These are phyloP conservation scores for Dictyostelium brefeldianum DNA, from an alignment of 78 protist species.

Conservation along the genomic window DNA sequence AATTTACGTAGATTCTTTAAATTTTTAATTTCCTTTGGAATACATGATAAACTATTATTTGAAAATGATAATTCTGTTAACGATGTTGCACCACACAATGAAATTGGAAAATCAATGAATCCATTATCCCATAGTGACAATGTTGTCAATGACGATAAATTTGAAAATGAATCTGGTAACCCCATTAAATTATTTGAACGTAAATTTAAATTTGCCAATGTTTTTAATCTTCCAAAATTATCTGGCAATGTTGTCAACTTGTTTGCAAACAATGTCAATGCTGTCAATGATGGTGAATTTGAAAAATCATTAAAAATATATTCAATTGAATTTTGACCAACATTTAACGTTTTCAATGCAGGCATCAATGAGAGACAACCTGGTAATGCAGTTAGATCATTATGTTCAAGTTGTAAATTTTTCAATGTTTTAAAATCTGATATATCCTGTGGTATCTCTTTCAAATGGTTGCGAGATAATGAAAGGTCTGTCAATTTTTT, in stretches of 20 bases:
- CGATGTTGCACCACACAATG: neutral
- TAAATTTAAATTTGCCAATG: conserved; percentile 29
- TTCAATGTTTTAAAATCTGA: neutral
- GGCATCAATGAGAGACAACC: conserved; percentile 22
- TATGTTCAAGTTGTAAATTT: conserved; percentile 26
- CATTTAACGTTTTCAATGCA: conserved; percentile 35
- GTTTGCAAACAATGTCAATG: conserved; percentile 44
- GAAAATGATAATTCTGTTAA: conserved; percentile 46
- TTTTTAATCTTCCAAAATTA: conserved; percentile 21
- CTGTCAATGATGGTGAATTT: conserved; percentile 16
- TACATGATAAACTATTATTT: conserved; percentile 5
- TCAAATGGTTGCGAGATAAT: conserved; percentile 16
- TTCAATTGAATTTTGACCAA: conserved; percentile 55
- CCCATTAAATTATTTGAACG: conserved; percentile 12
- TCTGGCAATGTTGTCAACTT: conserved; percentile 17
- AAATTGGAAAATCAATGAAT: conserved; percentile 41
- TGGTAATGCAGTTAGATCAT: conserved; percentile 47
- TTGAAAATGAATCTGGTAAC: conserved; percentile 23
- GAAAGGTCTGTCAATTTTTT: conserved; percentile 53
- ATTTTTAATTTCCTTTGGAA: conserved; percentile 22
- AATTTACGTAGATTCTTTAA: conserved; percentile 17
- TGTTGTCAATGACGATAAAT: conserved; percentile 2
- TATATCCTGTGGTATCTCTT: conserved; percentile 55
- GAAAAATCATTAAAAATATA: conserved; percentile 63
- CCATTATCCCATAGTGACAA: conserved; percentile 58